phyloP scores from a whole-genome alignment of 768 basidiomycete genomes.

The Grammothele lineata region DNA sequence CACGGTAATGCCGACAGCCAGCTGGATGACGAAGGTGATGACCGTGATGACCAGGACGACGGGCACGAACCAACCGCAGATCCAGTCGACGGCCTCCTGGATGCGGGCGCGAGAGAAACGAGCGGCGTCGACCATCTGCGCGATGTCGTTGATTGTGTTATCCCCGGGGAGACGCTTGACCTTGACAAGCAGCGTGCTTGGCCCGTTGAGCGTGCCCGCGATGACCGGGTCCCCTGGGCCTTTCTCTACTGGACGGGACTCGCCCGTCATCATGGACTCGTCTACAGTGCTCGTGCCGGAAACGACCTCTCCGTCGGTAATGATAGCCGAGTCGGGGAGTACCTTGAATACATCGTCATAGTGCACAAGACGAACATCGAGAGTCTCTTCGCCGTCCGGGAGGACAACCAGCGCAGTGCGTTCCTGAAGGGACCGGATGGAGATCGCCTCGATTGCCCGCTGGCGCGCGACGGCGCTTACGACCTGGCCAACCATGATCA shows the following conservation, averaged over 20 bases:
- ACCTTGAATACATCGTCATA: conserved; percentile 35
- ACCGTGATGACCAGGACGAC: conserved; percentile 38
- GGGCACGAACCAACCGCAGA: conserved; percentile 48
- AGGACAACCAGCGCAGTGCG: conserved; percentile 29
- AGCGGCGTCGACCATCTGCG: conserved; percentile 32
- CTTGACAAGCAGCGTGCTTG: conserved; percentile 31
- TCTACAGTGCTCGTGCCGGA: conserved; percentile 35
- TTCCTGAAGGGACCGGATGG: conserved; percentile 32
- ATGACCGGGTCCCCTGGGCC: conserved; percentile 28
- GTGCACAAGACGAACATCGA: conserved; percentile 32
- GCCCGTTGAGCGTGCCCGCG: conserved; percentile 36
- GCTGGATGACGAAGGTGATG: conserved; percentile 35
- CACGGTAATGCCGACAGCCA: conserved; percentile 29
- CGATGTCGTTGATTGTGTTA: conserved; percentile 37
- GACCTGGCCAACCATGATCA: conserved; percentile 38
- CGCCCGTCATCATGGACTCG: conserved; percentile 42
- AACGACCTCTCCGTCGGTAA: conserved; percentile 36
- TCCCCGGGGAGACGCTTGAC: conserved; percentile 34
- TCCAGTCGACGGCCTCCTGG: conserved; percentile 46
- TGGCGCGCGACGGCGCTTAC: conserved; percentile 35
- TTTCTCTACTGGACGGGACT: conserved; percentile 36
- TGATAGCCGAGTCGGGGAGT: conserved; percentile 29
- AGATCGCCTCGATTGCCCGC: conserved; percentile 30
- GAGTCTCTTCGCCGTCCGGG: conserved; percentile 16
- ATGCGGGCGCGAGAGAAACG: conserved; percentile 33